Conservation (phyloP, 2,329 filamentous ascomycete species). For the Colletotrichum sp. region DNA sequence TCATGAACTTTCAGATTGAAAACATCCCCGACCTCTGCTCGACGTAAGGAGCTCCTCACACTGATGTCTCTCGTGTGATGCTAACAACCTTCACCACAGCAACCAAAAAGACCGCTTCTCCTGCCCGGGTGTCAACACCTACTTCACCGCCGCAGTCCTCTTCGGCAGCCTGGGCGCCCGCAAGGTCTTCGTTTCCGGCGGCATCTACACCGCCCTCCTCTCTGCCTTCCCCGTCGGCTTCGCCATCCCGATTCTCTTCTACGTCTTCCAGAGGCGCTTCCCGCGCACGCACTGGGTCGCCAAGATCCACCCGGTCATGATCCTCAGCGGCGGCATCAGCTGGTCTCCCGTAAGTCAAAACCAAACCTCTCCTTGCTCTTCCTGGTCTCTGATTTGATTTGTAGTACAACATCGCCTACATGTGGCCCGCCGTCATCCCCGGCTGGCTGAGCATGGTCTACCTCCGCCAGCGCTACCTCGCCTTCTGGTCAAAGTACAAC, state of each 20-base stretch:
- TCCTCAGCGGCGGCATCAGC: slow-evolving; percentile 37
- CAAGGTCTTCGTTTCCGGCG: slow-evolving; percentile 40
- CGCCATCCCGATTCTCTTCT: slow-evolving; percentile 36
- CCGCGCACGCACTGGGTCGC: slow-evolving; percentile 36
- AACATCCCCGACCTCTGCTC: slow-evolving; percentile 33
- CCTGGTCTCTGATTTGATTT: neutral
- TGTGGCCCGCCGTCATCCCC: slow-evolving; percentile 48
- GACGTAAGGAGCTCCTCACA: neutral
- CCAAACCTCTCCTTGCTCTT: no score
- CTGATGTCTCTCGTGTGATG: rapidly evolving
- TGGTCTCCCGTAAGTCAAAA: slow-evolving; percentile 31
- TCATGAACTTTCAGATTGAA: slow-evolving; percentile 39
- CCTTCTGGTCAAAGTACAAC: slow-evolving; percentile 44
- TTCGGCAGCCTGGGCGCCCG: slow-evolving; percentile 45
- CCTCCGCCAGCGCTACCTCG: slow-evolving; percentile 39
- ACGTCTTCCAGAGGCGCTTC: slow-evolving; percentile 34
- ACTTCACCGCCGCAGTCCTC: slow-evolving; percentile 42
- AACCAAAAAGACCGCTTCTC: slow-evolving; percentile 29
- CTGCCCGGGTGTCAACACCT: slow-evolving; percentile 35
- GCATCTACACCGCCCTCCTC: slow-evolving; percentile 38
- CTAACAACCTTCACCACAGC: neutral
- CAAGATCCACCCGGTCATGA: slow-evolving; percentile 43
- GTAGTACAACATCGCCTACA: slow-evolving; percentile 45
- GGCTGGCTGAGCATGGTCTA: slow-evolving; percentile 47
- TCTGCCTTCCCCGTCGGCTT: slow-evolving; percentile 40